These are phyloP conservation scores for Glycyrrhiza uralensis DNA, from an alignment of 306 rosid species.

Conservation along the genomic window DNA sequence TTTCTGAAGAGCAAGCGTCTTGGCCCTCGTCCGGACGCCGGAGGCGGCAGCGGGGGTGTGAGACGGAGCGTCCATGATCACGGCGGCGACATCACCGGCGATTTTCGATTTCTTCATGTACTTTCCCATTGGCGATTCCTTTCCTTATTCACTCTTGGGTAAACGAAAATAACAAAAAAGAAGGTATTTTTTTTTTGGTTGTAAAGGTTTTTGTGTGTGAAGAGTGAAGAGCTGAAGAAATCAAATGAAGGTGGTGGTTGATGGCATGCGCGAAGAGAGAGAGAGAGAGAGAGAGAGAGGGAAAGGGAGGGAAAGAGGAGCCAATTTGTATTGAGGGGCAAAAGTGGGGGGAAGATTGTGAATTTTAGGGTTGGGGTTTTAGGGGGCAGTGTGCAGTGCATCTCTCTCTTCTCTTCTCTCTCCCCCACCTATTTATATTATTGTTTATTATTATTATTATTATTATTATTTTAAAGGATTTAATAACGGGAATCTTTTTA, in stretches of 20 bases:
- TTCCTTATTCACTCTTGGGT: not conserved
- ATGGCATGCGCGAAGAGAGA: not conserved
- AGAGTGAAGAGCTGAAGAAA: not conserved
- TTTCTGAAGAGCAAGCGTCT: constrained; percentile 58
- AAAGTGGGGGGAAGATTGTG: constrained; percentile 9
- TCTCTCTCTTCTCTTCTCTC: not conserved
- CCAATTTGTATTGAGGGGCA: not conserved
- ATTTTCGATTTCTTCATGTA: constrained; percentile 74
- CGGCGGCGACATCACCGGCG: constrained; percentile 46
- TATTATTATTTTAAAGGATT: not conserved
- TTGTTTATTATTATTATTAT: not conserved
- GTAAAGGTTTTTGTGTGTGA: not conserved
- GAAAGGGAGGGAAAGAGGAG: not conserved
- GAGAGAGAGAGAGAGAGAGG: not conserved
- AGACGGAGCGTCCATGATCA: constrained; percentile 50
- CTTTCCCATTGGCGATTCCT: constrained; percentile 52
- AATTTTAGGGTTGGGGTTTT: constrained; percentile 22
- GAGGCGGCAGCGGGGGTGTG: constrained; percentile 30
- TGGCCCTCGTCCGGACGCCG: constrained; percentile 86
- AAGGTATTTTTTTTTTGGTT: too few relatives aligned
- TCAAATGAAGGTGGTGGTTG: not conserved
- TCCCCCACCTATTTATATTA: not conserved
- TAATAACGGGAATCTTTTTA: too few relatives aligned
- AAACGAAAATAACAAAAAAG: not conserved
- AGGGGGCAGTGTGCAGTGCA: not conserved